A percentile compares a stretch with the other conserved stretches of the same genome.
These are phyloP conservation scores for Penicillium nordicum DNA, from an alignment of 2,329 filamentous ascomycete species.

Conservation along the genomic window DNA sequence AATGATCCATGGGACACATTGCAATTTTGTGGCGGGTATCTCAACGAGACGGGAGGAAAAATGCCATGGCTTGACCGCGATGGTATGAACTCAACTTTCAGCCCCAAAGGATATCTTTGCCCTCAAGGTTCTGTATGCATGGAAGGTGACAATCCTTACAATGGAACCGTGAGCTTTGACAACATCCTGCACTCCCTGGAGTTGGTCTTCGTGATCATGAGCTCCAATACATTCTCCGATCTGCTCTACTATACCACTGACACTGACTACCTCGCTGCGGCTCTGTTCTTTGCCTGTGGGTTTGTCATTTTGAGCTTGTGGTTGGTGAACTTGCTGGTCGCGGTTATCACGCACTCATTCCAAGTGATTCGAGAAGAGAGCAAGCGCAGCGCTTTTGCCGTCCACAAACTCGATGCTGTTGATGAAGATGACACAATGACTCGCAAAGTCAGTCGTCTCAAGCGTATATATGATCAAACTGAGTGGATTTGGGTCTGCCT, in stretches of 20 bases:
- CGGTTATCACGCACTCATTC: conserved; percentile 97
- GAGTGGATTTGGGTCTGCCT: conserved; percentile 73
- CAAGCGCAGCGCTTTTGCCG: conserved; percentile 87
- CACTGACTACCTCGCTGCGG: conserved; percentile 83
- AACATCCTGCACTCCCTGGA: conserved; percentile 90
- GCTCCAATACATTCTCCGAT: conserved; percentile 93
- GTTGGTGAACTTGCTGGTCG: conserved; percentile 91
- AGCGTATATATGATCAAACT: conserved; percentile 71
- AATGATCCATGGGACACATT: conserved; percentile 57
- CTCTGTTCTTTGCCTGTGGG: conserved; percentile 67
- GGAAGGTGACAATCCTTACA: conserved; percentile 73
- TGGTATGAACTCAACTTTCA: conserved; percentile 50
- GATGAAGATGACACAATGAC: conserved; percentile 37
- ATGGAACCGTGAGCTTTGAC: conserved; percentile 88
- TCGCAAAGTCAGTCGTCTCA: conserved; percentile 51
- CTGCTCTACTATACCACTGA: conserved; percentile 90
- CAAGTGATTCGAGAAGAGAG: conserved; percentile 97
- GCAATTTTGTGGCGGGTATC: conserved; percentile 82
- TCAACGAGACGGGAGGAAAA: conserved; percentile 56
- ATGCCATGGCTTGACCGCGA: conserved; percentile 67
- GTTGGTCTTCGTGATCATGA: conserved; percentile 97
- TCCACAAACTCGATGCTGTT: conserved; percentile 58
- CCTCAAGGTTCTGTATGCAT: conserved; percentile 80
- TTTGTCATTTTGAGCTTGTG: conserved; percentile 94
- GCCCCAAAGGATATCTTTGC: conserved; percentile 79